phyloP scores from a whole-genome alignment of 176 grass and related monocot species.

The Tillandsia leiboldiana region DNA sequence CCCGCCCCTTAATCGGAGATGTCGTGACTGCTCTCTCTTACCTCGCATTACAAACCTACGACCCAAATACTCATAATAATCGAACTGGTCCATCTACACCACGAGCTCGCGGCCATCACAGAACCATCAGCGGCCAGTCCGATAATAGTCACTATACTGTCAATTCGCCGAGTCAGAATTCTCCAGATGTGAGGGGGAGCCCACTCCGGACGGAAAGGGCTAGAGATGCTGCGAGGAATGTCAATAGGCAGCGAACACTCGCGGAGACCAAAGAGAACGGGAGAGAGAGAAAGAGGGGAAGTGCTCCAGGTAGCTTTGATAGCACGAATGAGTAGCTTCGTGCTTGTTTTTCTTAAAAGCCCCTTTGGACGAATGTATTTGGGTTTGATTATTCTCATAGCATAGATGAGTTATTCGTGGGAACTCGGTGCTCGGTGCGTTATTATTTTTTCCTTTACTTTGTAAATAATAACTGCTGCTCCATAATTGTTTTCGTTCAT shows the following conservation, averaged over 20 bases:
- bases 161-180: slow-evolving; percentile 19
- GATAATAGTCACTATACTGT: slow-evolving; percentile 16
- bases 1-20: slow-evolving; percentile 49
- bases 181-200: slow-evolving; percentile 9
- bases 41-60: slow-evolving; percentile 41
- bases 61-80: slow-evolving; percentile 8
- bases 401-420: background rate
- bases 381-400: background rate
- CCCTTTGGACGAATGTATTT: background rate
- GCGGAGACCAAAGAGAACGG: slow-evolving; percentile 32
- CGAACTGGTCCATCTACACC: slow-evolving; percentile 30
- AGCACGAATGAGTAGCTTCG: background rate
- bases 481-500: background rate
- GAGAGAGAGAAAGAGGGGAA: background rate
- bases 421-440: background rate
- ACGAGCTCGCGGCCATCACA: slow-evolving; percentile 14
- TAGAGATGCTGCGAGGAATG: slow-evolving; percentile 18
- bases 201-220: background rate
- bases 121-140: background rate
- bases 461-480: background rate
- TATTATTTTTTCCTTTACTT: background rate
- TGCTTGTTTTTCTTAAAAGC: background rate
- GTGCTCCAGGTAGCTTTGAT: background rate
- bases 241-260: slow-evolving; percentile 27
- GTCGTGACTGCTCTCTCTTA: slow-evolving; percentile 55